Evolutionary conservation across 2,329 filamentous ascomycete genomes (phyloP), one percentile per base, ranked within the genome.

Genomic region (Aspergillus sp.): DNA sequence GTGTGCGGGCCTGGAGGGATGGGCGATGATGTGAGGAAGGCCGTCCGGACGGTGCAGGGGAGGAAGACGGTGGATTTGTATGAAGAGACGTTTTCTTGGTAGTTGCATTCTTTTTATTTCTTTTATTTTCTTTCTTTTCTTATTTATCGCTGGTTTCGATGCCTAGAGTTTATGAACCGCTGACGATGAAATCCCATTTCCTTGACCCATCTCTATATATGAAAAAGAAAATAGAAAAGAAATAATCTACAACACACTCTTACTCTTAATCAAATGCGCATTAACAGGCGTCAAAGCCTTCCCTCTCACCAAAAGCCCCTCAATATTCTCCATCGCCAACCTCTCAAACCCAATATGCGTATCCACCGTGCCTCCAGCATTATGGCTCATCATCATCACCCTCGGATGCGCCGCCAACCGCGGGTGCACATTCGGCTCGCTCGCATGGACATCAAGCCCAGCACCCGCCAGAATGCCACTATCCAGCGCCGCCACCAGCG

Each of bases 231-330:
- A 31, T 31, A 31, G 3, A 31, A 24, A 7, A 6, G 2, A 31
- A 19, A 39, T 46, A 19, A 62, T 12, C 33, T 57, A 63, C 52
- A 63, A 41, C 52, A 55, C 35, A 58, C 59, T 60, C 46, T 40
- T 54, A 8, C 62, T 60, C 60, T 69, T 73, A 47, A 87, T 60
- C 68, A 79, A 80, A 47, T 85, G 79, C 71, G 84, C 35, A 68
- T 90, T 90, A 12, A 89, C 86, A 0, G 86, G 83, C 52, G 86
- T 71, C 33, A 71, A 40, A 0, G 69, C 69, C 60, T 71, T 72
- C 50, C 77, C 75, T 2, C 64, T 75, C 14, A 66, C 65, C 11
- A 68, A 57, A 57, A 69, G 71, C 11, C 60, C 63, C 19, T 65
- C 47, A 31, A 82, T 68, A 65, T 83, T 82, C 71, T 81, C 78